Base-by-base conservation (phyloP, 192 early-diverging fungal genomes). In the Coemansia sp. region DNA sequence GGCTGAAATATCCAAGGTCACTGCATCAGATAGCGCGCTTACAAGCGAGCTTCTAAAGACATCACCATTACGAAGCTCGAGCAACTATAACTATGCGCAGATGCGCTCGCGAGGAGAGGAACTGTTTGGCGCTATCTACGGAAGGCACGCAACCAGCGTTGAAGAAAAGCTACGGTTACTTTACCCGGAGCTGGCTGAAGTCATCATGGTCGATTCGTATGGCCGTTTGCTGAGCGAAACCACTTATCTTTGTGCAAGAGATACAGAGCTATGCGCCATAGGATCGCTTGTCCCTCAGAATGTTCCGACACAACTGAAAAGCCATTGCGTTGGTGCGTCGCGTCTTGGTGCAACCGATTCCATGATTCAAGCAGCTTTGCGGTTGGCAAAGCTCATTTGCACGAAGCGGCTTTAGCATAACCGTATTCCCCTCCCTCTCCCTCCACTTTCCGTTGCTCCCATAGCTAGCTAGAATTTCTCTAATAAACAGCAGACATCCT, bases 231-330 rank as follows among this genome's bases (percentile, higher is more conserved):
- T 77, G 1, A 45, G 58, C 58, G 70, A 77, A 35, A 61, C 69
- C 13, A 31, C 57, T 1, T 71, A 65, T 31, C 70, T 77, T 2
- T 16, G 42, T 33, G 69, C 46, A 25, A 23, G 70, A 21, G 75
- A 77, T 26, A 77, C 75, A 3, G 75, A 77, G 34, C 42, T 77
- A 3, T 77, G 75, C 18, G 70, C 66, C 12, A 63, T 77, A 1
- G 75, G 66, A 0, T 59, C 69, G 21, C 70, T 77, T 34, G 69
- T 77, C 10, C 75, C 75, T 3, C 65, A 65, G 51, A 48, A 77
- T 25, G 75, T 72, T 18, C 70, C 75, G 2, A 40, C 59, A n/a
- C 75, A 77, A 46, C 75, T 77, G 29, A 77, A 77, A 43, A 77
- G 70, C 66, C 75, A 77, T n/a, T 71, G 66, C 42, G 46, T 72